Evolutionary conservation across 495 filamentous ascomycete species (phyloP).

Genomic region (Darksidea phi): DNA sequence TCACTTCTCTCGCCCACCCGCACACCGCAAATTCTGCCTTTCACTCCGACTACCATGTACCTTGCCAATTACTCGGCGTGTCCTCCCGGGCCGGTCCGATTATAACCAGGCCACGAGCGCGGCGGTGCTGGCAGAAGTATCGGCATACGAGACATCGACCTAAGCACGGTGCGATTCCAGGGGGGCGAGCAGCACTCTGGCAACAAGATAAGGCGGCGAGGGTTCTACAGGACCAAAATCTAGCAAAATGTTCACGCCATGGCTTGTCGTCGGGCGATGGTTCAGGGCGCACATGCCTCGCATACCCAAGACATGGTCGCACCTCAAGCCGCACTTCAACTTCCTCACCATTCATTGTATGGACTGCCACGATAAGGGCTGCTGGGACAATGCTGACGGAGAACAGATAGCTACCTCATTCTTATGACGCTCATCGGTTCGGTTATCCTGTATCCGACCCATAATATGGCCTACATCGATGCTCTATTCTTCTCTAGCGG

Average conservation of each 20-base stretch:
- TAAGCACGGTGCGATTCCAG: background rate
- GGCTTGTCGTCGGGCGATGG: constrained; percentile 44
- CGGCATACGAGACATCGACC: background rate
- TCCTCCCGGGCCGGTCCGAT: constrained; percentile 14
- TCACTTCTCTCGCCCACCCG: background rate
- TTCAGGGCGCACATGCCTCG: constrained; percentile 45
- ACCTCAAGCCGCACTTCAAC: constrained; percentile 64
- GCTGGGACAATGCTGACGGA: constrained; percentile 4
- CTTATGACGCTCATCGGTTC: constrained; percentile 66
- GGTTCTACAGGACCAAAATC: background rate
- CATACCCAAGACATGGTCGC: constrained; percentile 48
- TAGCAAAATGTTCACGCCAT: constrained; percentile 36
- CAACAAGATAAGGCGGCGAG: background rate
- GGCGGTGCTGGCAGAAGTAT: background rate
- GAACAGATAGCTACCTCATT: constrained; percentile 74
- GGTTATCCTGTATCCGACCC: constrained; percentile 66
- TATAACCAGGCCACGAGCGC: background rate
- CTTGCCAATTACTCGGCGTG: background rate
- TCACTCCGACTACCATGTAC: constrained; percentile 4
- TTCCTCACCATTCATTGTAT: constrained; percentile 84
- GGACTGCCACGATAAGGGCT: constrained; percentile 23
- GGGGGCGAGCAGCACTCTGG: background rate
- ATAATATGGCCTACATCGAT: constrained; percentile 74
- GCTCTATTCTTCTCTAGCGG: constrained; percentile 82
- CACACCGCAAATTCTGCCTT: background rate